Evolutionary conservation across 345 rosid genomes (phyloP), one percentile per base, ranked within the genome.

Genomic region (Arabidopsis suecica): DNA sequence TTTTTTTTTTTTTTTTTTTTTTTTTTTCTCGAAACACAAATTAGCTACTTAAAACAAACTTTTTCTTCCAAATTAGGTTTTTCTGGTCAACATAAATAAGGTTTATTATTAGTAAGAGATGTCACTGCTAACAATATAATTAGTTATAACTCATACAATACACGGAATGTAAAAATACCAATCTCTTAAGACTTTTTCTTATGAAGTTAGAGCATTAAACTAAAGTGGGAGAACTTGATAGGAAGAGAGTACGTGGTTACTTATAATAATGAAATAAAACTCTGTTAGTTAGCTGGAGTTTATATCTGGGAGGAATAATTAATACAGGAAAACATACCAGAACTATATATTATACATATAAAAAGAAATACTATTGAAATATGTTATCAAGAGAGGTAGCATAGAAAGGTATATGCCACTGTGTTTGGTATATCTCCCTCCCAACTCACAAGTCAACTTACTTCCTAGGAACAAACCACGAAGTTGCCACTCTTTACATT

Each of bases 371-470:
- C 34, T 58, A 50, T 7, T 67, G 33, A 1, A 1, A 61, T 61
- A 69, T 42, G 70, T 61, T 61, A 76, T 54, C 38, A 41, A 30
- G 20, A 75, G 57, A 45, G 45, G 51, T 58, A 34, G 63, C 63
- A 42, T 20, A 49, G 38, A 47, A 45, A 57, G 78, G 78, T 40
- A 77, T 77, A 71, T 77, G 28, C 80, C 67, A 45, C 18, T 48
- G 47, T 56, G 76, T 57, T 28, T 5, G 71, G 76, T 63, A 77
- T 77, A 77, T 70, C 4, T 70, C 9, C 62, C 75, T 13, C 62
- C 75, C 51, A 16, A 16, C 14, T 64, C 76, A 13, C 45, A 71
- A 77, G 80, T 77, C 80, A 77, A 77, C 80, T 45, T 62, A 62
- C 60, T 64, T 62, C 76, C 28, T 44, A 77, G 38, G 47, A 77